Conservation (phyloP, 148 eudicot genomes). For the Nepenthes gracilis region DNA sequence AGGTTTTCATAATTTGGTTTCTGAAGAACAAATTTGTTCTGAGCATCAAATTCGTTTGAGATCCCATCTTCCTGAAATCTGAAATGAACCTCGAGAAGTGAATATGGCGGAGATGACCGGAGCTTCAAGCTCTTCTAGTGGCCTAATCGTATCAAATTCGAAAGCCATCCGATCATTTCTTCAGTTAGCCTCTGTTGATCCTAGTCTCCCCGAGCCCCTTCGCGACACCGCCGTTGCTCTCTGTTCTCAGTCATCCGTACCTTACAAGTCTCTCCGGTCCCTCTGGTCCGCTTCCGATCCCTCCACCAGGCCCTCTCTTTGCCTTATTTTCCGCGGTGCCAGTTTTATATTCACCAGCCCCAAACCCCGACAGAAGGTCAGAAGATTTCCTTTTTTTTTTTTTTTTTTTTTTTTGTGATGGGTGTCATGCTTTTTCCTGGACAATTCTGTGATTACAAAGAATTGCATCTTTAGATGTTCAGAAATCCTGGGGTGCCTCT, state of each 20-base stretch:
- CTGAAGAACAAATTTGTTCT: no score
- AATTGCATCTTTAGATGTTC: no score
- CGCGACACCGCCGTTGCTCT: slow-evolving; percentile 35
- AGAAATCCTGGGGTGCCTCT: no score
- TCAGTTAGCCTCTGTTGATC: slow-evolving; percentile 17
- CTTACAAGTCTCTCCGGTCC: slow-evolving; percentile 52
- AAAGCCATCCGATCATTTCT: slow-evolving; percentile 38
- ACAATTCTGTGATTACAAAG: no score
- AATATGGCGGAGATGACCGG: slow-evolving; percentile 13
- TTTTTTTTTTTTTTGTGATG: neutral
- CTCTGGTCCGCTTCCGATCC: slow-evolving; percentile 56
- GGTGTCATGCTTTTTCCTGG: neutral
- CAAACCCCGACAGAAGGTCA: slow-evolving; percentile 71
- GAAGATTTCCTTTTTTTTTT: neutral
- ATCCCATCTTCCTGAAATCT: no score
- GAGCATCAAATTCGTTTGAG: no score
- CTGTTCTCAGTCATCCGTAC: slow-evolving; percentile 30
- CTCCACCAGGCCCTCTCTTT: slow-evolving; percentile 30
- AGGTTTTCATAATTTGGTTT: no score
- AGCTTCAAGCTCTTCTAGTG: slow-evolving; percentile 16
- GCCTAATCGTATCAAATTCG: slow-evolving; percentile 45
- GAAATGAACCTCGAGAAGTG: neutral
- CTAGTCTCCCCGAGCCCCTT: slow-evolving; percentile 27
- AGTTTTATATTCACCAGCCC: slow-evolving; percentile 53
- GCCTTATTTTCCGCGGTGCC: slow-evolving; percentile 39